Evolutionary conservation across 441 rosid species (phyloP).

Genomic region (Brassica hybrid): DNA sequence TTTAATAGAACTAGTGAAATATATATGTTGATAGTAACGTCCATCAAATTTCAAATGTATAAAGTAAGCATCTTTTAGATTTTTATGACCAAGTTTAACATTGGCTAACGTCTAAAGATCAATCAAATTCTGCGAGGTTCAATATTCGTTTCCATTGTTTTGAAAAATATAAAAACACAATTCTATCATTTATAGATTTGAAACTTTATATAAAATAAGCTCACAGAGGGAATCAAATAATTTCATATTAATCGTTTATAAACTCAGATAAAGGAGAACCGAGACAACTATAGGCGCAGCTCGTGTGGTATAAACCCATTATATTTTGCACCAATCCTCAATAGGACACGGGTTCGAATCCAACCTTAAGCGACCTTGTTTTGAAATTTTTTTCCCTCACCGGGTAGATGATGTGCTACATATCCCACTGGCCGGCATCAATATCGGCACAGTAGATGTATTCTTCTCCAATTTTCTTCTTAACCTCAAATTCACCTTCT

Average conservation of each 20-base stretch:
- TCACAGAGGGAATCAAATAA: neutral
- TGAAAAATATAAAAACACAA: neutral
- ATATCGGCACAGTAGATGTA: neutral
- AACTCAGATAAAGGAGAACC: too few species aligned
- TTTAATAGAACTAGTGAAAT: too few species aligned
- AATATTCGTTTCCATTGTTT: neutral
- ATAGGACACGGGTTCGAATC: too few species aligned
- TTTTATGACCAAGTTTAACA: neutral
- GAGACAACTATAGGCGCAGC: too few species aligned
- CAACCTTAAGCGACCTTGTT: too few species aligned
- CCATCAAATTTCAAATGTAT: neutral
- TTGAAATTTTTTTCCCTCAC: too few species aligned
- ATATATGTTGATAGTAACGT: neutral
- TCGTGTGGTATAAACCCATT: too few species aligned
- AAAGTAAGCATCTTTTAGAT: neutral
- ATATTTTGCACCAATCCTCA: too few species aligned
- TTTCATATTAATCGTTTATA: neutral
- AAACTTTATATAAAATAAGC: neutral
- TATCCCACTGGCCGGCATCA: constrained; percentile 16
- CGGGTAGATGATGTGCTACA: neutral
- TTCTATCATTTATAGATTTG: neutral
- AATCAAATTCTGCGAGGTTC: neutral
- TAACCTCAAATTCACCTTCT: constrained; percentile 13
- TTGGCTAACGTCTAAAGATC: neutral
- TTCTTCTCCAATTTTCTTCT: constrained; percentile 8